These are phyloP conservation scores for Mortierella sp. DNA, from an alignment of 371 early-diverging fungal species.

Conservation along the genomic window DNA sequence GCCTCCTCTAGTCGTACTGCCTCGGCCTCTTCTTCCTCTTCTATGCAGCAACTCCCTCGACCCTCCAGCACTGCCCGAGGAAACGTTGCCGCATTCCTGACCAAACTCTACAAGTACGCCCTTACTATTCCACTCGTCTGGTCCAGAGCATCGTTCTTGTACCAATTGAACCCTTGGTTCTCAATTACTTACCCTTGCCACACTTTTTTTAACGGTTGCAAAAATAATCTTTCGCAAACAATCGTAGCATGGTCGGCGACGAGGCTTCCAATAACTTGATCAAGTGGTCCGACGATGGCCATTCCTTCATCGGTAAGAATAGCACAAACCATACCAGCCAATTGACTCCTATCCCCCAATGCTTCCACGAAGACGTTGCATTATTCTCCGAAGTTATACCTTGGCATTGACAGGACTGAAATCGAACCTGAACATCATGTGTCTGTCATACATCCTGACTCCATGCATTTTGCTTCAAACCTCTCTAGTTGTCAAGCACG, in stretches of 20 bases:
- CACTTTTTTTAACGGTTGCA: neutral
- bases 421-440: neutral
- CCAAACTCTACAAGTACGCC: constrained; percentile 86
- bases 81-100: constrained; percentile 90
- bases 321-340: neutral
- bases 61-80: constrained; percentile 60
- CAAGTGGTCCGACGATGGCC: constrained; percentile 83
- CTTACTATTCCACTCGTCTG: neutral
- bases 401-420: neutral
- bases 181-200: neutral
- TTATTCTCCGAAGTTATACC: neutral
- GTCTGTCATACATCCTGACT: neutral
- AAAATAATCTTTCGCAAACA: neutral
- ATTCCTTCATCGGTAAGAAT: constrained; percentile 74
- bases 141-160: neutral
- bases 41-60: constrained; percentile 78
- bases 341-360: neutral
- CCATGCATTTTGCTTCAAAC: neutral
- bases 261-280: constrained; percentile 78
- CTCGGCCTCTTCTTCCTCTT: constrained; percentile 13
- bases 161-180: neutral
- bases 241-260: constrained; percentile 80
- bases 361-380: neutral
- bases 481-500: constrained; percentile 69
- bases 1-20: neutral